A percentile compares a stretch with the other conserved stretches of the same genome.
Conservation (phyloP, 352 stramenopile species). For the Globisporangium spinosum region DNA sequence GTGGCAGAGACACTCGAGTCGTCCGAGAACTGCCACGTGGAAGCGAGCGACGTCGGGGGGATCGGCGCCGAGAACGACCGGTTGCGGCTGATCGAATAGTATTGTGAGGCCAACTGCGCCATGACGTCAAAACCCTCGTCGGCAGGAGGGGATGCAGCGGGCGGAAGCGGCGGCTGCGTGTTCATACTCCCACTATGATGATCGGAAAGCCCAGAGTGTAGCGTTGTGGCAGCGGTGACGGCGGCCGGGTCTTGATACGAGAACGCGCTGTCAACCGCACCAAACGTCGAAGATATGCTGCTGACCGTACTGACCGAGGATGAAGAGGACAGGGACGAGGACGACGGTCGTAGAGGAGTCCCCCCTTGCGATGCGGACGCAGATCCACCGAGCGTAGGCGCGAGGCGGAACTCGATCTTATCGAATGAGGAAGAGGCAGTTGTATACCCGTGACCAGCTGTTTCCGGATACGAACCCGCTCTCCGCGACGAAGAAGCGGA, state of each 20-base stretch:
- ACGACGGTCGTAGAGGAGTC: constrained; percentile 9
- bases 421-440: constrained; percentile 21
- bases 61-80: constrained; percentile 72
- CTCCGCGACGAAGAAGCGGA: constrained; percentile 2
- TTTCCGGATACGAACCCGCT: constrained; percentile 22
- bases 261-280: constrained; percentile 21
- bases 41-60: constrained; percentile 47
- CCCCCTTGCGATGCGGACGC: constrained; percentile 13
- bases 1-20: constrained; percentile 28
- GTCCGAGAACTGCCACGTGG: constrained; percentile 55
- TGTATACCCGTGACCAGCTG: constrained; percentile 17
- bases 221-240: constrained; percentile 2
- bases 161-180: not conserved
- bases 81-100: constrained; percentile 69
- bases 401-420: constrained; percentile 29
- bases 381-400: constrained; percentile 1
- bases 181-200: constrained; percentile 11
- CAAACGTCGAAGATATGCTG: constrained; percentile 14
- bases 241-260: constrained; percentile 6
- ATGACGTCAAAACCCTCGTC: constrained; percentile 70
- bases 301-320: constrained; percentile 15
- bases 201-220: constrained; percentile 3
- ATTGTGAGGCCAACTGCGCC: constrained; percentile 78
- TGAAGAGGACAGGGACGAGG: constrained; percentile 19
- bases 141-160: not conserved